Evolutionary conservation across 129 eudicot genomes (phyloP), one percentile per base, ranked within the genome.

Genomic region (Saposhnikovia divaricata): DNA sequence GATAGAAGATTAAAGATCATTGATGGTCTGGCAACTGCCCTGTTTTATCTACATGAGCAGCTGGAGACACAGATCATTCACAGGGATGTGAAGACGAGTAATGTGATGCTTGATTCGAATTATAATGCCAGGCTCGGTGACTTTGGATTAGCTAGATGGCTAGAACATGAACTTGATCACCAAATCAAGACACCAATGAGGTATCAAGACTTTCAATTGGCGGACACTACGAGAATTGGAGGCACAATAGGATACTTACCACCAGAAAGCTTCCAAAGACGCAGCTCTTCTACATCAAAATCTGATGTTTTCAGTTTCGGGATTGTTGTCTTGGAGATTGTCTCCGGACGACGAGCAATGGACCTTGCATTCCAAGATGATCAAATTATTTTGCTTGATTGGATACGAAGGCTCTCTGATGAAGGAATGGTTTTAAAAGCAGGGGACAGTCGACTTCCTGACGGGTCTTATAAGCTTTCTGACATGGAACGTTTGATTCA

Each of bases 291-390:
- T 46, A 92, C 96, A 3, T 91, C 97, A 1, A 95, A 92, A 79
- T 90, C 98, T 12, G 98, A 95, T 38, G 98, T 95, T 11, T 95
- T 90, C 84, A 92, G 98, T 82, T 95, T 92, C 39, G 98, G 98
- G 27, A 85, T 95, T 28, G 98, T 95, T 34, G 86, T 86, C 47
- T 72, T 95, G 78, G 98, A 95, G 82, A 76, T 95, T 63, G 90
- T 85, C 51, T 86, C 97, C 0, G 97, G 98, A 9, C 80, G 98
- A 74, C 86, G 97, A 10, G 97, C 98, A 0, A 87, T 95, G n/a
- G 97, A 95, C 81, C 93, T 95, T 2, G 81, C 93, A 0, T 87
- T 66, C 84, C 91, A 92, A 8, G 98, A 95, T 75, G 98, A 95
- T 38, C 88, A 86, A 71, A 95, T 92, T 55, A 68, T 95, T 37